Base-by-base conservation (phyloP, 305 asterid species). In the Rubia peregrina region DNA sequence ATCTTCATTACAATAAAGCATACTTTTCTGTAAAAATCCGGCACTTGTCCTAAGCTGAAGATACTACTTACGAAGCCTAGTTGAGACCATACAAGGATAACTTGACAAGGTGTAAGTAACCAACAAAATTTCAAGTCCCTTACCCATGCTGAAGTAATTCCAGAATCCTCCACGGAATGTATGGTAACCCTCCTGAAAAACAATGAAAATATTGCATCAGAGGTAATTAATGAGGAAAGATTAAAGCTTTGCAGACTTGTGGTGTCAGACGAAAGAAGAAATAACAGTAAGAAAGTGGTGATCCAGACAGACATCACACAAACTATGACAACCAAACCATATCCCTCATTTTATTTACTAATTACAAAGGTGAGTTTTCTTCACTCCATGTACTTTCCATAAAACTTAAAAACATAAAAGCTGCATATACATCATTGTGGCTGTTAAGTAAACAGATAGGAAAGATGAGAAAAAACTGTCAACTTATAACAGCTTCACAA, bases 131-230 rank as follows among this genome's bases (percentile, higher is more conserved):
- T 17, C 67, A 61, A 26, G 22, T 33, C 53, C 80, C 90, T 77
- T 77, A 90, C 96, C 97, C 97, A 93, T 89, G 87, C 98, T 93
- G 79, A 90, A 93, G 80, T 90, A 93, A 82, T 93, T 93, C 98
- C 98, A 93, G 80, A 90, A 92, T 71, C 98, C 98, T 73, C 98
- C 98, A 24, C 86, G 93, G 75, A 78, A 92, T 66, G 97, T 89
- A 76, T 82, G 86, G 65, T 72, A 77, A 22, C 98, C 98, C 80
- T 85, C 91, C 97, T 93, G 90, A 48, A 67, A 80, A 84, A 81
- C 60, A 76, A 76, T 73, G 72, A 56, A 59, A 77, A 6, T 64
- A 59, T 36, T 71, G 61, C 36, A 16, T 51, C 26, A 59, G 30
- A 74, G 11, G 1, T 19, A 12, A 24, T 71, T 36, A 49, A 69